Conservation (phyloP, 257 asterid species). For the Jasminum sambac region DNA sequence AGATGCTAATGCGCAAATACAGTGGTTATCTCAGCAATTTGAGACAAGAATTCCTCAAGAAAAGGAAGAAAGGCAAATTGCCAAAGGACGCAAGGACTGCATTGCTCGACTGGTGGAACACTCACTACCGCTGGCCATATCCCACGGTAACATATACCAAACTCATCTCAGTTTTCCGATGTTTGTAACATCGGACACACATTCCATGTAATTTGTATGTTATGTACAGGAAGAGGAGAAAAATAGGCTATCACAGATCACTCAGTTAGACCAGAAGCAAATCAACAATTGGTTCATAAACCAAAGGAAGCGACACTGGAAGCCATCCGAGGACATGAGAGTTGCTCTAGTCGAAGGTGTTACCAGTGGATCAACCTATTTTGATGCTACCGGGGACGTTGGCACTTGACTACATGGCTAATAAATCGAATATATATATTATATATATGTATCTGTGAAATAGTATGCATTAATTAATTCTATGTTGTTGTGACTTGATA, state of each 20-base stretch:
- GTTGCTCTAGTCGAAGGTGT: constrained; percentile 69
- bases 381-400: constrained; percentile 34
- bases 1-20: constrained; percentile 71
- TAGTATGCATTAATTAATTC: background rate
- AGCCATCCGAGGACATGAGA: constrained; percentile 75
- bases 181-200: background rate
- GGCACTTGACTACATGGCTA: constrained; percentile 26
- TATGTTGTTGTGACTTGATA: background rate
- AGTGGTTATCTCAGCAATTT: constrained; percentile 68
- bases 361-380: constrained; percentile 28
- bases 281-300: constrained; percentile 90
- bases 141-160: constrained; percentile 69
- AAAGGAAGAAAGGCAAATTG: constrained; percentile 67
- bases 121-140: constrained; percentile 87
- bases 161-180: background rate
- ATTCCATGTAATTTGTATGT: background rate
- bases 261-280: constrained; percentile 75
- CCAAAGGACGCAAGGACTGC: constrained; percentile 62
- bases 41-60: constrained; percentile 69
- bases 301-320: constrained; percentile 87
- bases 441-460: background rate
- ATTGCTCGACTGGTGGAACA: constrained; percentile 80
- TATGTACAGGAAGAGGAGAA: constrained; percentile 76
- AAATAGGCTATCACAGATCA: constrained; percentile 52
- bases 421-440: no score